Conservation (phyloP, 345 rosid genomes). For the Murraya koenigii region DNA sequence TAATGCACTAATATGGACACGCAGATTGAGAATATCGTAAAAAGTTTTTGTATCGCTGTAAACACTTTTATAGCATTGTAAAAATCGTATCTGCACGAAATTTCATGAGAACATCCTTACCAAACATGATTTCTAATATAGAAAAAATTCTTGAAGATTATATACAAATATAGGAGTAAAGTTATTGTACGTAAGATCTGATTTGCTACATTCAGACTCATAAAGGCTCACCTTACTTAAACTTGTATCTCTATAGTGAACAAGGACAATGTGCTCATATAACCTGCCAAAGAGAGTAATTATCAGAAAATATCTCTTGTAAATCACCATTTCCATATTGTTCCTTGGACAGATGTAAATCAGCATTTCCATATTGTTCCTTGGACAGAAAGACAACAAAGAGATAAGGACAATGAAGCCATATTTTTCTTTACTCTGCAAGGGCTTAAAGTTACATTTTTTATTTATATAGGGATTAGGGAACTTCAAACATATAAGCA, state of each 20-base stretch:
- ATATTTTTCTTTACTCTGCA: neutral
- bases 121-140: too few relatives aligned
- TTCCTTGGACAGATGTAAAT: neutral
- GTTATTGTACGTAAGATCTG: neutral
- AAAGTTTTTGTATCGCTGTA: too few relatives aligned
- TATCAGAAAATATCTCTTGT: slow-evolving; percentile 2
- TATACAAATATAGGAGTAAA: neutral
- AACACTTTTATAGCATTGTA: too few relatives aligned
- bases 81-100: too few relatives aligned
- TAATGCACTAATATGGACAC: too few relatives aligned
- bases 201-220: neutral
- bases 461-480: neutral
- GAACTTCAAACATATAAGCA: neutral
- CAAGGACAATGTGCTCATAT: slow-evolving; percentile 81
- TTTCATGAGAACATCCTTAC: too few relatives aligned
- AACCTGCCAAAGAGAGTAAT: slow-evolving; percentile 55
- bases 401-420: neutral
- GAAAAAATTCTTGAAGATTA: neutral
- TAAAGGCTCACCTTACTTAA: slow-evolving; percentile 41
- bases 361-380: too few relatives aligned
- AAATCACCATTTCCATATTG: neutral
- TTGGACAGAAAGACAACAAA: slow-evolving; percentile 3
- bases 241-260: slow-evolving; percentile 79
- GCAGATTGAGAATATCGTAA: too few relatives aligned
- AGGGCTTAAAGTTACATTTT: neutral